Conservation (phyloP, 2,329 filamentous ascomycete species). For the Venturia nashicola region DNA sequence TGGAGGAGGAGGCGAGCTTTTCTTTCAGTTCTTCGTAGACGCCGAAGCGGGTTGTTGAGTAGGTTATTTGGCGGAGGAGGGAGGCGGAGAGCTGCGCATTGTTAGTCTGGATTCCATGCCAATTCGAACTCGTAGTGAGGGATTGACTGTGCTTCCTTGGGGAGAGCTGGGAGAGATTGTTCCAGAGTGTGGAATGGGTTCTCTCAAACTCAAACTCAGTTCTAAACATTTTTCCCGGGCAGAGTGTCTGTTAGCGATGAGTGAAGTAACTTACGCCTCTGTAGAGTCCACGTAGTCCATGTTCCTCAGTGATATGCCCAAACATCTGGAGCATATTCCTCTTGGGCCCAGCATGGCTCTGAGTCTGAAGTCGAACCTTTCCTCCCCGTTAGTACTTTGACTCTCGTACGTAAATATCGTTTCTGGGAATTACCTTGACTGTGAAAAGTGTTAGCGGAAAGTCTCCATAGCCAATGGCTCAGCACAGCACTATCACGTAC, state of each 20-base stretch:
- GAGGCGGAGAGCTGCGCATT: conserved; percentile 62
- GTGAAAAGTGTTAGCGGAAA: conserved; percentile 19
- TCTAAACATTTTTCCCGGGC: not conserved
- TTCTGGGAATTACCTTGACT: conserved; percentile 31
- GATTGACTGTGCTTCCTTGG: no score
- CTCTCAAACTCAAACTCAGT: not conserved
- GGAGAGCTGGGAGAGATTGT: no score
- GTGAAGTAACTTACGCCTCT: conserved; percentile 47
- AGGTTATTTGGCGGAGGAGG: conserved; percentile 80
- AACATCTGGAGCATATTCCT: conserved; percentile 80
- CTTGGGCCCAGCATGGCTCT: conserved; percentile 55
- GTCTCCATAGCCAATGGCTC: not conserved
- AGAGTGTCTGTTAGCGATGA: not conserved
- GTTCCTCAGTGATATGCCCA: conserved; percentile 61
- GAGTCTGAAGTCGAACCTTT: conserved; percentile 79
- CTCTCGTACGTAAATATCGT: conserved; percentile 8
- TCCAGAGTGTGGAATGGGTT: no score
- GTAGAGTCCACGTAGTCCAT: conserved; percentile 76
- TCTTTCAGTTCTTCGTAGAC: conserved; percentile 90
- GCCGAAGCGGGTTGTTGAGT: conserved; percentile 91
- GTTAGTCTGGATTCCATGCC: not conserved
- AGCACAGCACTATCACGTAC: conserved; percentile 37
- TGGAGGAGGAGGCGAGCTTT: conserved; percentile 38
- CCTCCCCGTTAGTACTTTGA: conserved; percentile 12
- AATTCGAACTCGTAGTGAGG: not conserved